Base-by-base conservation (phyloP, 2,329 filamentous ascomycete genomes). In the Fusarium redolens region DNA sequence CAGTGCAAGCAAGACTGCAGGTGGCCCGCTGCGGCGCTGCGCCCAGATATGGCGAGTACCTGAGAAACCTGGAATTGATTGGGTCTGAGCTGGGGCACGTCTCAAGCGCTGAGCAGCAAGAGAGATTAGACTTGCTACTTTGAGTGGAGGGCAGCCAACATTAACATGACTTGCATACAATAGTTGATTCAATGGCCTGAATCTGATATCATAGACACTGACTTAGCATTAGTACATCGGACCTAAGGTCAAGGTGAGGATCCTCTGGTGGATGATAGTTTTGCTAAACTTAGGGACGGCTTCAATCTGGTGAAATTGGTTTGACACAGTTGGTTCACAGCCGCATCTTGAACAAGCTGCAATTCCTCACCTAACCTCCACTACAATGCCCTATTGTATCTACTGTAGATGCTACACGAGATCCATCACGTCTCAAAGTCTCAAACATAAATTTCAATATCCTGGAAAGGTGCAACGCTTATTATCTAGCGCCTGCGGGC, bases 101-200 rank as follows among this genome's bases (percentile, higher is more conserved):
- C 74, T 75, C 75, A 77, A 63, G 72, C 70, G 63, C 65, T 73
- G 71, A 56, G 66, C 57, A 75, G 55, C 70, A 74, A 58, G 56
- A 77, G 75, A 77, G 67, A 77, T 77, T 77, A 75, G 66, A 55
- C 62, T 51, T 71, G 66, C 64, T 72, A 64, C 62, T 75, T 72
- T 68, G 75, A 77, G 73, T 76, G 71, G 75, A 73, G 62, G 65
- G 55, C 62, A 74, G 59, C 52, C 54, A 63, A 71, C 73, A 57
- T 72, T 55, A 58, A 65, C 68, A 72, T 73, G 71, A 73, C 71
- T 68, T 75, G 72, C 69, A 65, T 72, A 73, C 74, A 75, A 71
- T 77, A 77, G 75, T 69, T 54, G 61, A 56, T 72, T 73, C 40
- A 59, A 58, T 65, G 64, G 69, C 56, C 62, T 67, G 47, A 52